Conservation (phyloP, 2,329 filamentous ascomycete genomes). For the Claviceps fusiformis region DNA sequence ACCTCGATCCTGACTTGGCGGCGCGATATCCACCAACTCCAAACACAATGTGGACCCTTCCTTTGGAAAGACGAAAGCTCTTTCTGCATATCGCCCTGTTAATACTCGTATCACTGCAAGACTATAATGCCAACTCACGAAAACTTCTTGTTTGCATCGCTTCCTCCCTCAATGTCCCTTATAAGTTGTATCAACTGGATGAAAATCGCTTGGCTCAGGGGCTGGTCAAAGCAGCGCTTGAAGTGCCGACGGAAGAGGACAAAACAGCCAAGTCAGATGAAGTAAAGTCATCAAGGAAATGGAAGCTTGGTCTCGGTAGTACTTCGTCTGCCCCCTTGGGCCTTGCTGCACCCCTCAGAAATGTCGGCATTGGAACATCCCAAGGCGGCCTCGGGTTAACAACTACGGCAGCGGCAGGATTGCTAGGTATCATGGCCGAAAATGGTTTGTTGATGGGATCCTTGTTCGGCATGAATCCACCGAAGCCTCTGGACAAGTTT, state of each 20-base stretch:
- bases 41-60: conserved; percentile 45
- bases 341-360: conserved; percentile 63
- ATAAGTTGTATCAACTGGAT: conserved; percentile 51
- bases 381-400: conserved; percentile 67
- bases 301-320: conserved; percentile 48
- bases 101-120: conserved; percentile 60
- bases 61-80: conserved; percentile 47
- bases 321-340: conserved; percentile 36
- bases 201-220: conserved; percentile 64
- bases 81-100: conserved; percentile 61
- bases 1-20: conserved; percentile 33
- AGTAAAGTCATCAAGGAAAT: conserved; percentile 49
- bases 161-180: conserved; percentile 55
- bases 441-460: conserved; percentile 69
- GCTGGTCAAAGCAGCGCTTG: conserved; percentile 59
- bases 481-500: conserved; percentile 69
- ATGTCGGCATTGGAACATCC: conserved; percentile 65
- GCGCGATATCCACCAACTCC: conserved; percentile 44
- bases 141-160: conserved; percentile 57
- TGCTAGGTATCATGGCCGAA: conserved; percentile 68
- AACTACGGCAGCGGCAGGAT: conserved; percentile 57
- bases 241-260: conserved; percentile 18
- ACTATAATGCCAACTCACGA: conserved; percentile 62
- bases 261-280: conserved; percentile 37
- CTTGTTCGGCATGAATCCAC: conserved; percentile 84